A percentile compares a stretch with the other conserved stretches of the same genome.
Evolutionary conservation across 371 early-diverging fungal species (phyloP).

Genomic region (Rhizopus delemar): DNA sequence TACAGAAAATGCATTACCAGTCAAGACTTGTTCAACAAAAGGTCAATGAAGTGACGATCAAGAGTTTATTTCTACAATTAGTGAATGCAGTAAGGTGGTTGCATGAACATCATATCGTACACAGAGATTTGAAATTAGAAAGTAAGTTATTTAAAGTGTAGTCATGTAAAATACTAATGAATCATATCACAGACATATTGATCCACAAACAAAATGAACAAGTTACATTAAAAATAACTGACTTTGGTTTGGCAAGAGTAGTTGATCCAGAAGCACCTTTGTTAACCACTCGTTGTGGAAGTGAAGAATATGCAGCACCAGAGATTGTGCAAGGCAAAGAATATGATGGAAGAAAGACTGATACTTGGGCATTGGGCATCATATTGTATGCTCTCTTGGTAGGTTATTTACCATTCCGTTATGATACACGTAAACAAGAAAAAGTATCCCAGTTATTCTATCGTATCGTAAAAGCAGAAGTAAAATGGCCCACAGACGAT

Average conservation of each 20-base stretch:
- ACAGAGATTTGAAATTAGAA: constrained; percentile 80
- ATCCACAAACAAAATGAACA: constrained; percentile 24
- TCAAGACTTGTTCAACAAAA: constrained; percentile 6
- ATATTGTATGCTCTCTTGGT: constrained; percentile 66
- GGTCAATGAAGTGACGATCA: constrained; percentile 36
- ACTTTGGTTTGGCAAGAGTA: constrained; percentile 65
- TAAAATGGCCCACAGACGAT: constrained; percentile 43
- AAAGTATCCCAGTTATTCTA: constrained; percentile 49
- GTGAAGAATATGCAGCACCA: constrained; percentile 84
- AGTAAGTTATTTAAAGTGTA: constrained; percentile 44
- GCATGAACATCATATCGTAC: constrained; percentile 74
- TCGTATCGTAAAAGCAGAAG: constrained; percentile 44
- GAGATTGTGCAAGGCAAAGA: constrained; percentile 70
- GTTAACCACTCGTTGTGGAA: constrained; percentile 65
- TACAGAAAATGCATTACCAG: constrained; percentile 47
- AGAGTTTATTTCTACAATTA: constrained; percentile 51
- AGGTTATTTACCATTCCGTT: constrained; percentile 59
- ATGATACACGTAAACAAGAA: constrained; percentile 42
- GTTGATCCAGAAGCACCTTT: constrained; percentile 46
- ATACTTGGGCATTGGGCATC: constrained; percentile 78
- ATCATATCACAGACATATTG: constrained; percentile 25
- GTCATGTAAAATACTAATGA: neutral
- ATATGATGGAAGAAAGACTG: constrained; percentile 68
- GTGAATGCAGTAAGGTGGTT: constrained; percentile 65
- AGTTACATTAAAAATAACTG: constrained; percentile 62